Evolutionary conservation across 2,329 filamentous ascomycete genomes (phyloP).

Genomic region (Sporothrix curviconia): DNA sequence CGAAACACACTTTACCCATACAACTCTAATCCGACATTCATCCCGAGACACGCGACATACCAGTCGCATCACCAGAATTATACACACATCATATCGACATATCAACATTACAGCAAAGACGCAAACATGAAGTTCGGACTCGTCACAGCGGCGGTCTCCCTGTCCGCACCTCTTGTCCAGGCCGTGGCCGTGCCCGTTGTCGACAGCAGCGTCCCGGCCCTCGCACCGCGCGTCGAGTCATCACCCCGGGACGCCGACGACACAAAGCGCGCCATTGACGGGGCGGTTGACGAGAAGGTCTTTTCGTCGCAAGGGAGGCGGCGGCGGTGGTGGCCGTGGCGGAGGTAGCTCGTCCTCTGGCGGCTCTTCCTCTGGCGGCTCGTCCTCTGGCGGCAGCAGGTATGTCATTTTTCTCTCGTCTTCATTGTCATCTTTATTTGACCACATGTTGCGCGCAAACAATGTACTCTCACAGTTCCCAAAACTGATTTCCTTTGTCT

Average conservation of each 20-base stretch:
- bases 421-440: not conserved
- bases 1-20: not conserved
- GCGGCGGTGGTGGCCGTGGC: slow-evolving; percentile 31
- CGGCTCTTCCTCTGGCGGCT: slow-evolving; percentile 15
- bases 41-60: not conserved
- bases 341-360: slow-evolving; percentile 17
- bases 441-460: not conserved
- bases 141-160: slow-evolving; percentile 11
- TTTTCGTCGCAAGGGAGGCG: slow-evolving; percentile 56
- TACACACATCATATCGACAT: not conserved
- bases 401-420: not conserved
- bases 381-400: slow-evolving; percentile 1
- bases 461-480: not conserved
- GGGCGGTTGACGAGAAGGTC: slow-evolving; percentile 26
- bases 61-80: not conserved
- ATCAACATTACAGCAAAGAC: not conserved
- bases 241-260: slow-evolving; percentile 8
- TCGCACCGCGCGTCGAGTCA: not conserved
- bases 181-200: slow-evolving; percentile 21
- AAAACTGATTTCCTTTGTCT: not conserved
- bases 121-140: slow-evolving; percentile 17
- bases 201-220: not conserved
- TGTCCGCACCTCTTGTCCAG: slow-evolving; percentile 17
- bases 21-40: not conserved
- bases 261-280: slow-evolving; percentile 15